A percentile compares a stretch with the other conserved stretches of the same genome.
phyloP scores from a whole-genome alignment of 192 early-diverging fungal species.

The Entomortierella lignicola region DNA sequence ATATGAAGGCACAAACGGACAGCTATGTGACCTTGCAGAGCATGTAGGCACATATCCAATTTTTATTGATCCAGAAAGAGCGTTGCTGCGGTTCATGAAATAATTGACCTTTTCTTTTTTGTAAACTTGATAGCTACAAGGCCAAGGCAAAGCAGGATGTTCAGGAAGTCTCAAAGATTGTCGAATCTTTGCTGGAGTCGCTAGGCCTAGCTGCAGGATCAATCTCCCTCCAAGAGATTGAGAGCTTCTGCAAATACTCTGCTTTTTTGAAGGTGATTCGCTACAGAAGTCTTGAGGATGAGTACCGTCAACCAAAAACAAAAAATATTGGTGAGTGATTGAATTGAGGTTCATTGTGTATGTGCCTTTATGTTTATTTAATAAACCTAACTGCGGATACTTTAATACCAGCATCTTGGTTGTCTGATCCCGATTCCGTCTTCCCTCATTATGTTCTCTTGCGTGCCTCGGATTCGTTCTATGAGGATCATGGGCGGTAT shows the following conservation, averaged over 20 bases:
- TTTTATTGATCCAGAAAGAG: background rate
- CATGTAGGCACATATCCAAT: constrained; percentile 62
- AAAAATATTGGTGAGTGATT: constrained; percentile 60
- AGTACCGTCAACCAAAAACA: constrained; percentile 60
- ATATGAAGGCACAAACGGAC: constrained; percentile 97
- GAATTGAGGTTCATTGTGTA: no score
- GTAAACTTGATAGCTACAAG: constrained; percentile 69
- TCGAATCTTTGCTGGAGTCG: constrained; percentile 59
- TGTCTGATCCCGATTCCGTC: constrained; percentile 64
- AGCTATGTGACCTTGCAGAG: constrained; percentile 88
- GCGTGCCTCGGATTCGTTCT: constrained; percentile 75
- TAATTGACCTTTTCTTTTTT: background rate
- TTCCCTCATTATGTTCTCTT: constrained; percentile 73
- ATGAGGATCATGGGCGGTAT: constrained; percentile 63
- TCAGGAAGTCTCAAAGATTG: constrained; percentile 57
- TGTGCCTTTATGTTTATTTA: no score
- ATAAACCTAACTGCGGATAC: background rate
- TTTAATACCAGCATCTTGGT: constrained; percentile 55
- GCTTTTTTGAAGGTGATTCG: constrained; percentile 74
- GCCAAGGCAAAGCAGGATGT: constrained; percentile 81
- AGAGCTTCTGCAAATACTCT: constrained; percentile 87
- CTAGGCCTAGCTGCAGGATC: constrained; percentile 63
- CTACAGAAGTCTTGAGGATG: constrained; percentile 67
- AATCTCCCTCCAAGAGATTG: constrained; percentile 74
- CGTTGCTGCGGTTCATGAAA: background rate